Evolutionary conservation across 305 asterid genomes (phyloP), one percentile per base, ranked within the genome.

Genomic region (Caryopteris hybrid): DNA sequence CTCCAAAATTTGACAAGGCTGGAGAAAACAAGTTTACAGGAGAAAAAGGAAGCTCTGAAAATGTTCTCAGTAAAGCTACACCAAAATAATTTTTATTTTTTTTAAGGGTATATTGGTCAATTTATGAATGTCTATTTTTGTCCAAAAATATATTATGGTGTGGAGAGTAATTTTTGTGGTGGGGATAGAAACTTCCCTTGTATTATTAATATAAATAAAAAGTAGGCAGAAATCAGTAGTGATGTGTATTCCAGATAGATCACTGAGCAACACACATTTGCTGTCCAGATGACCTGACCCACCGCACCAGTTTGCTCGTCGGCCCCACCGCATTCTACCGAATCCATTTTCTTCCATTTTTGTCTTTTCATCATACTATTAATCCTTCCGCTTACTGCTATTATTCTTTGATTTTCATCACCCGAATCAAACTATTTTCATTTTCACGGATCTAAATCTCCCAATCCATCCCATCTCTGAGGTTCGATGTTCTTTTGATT

Each of bases 271-370:
- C 71, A 3, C 64, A 46, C 69, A n/a, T 2, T 68, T 46, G 64
- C 50, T 38, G 64, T 61, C 59, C 39, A 5, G 5, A 56, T 63
- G 74, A 78, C 73, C 68, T 79, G n/a, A n/a, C 61, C 8, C 64
- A 25, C 60, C 63, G 20, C 50, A 18, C 48, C 57, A 58, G 8
- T 5, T 25, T 20, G 1, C 17, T 14, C 4, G 65, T 50, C 78
- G 83, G 82, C 55, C 85, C 78, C 76, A 16, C 25, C 47, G 9
- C 36, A 48, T 60, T 78, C 72, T 59, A 41, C 29, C 71, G 29
- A 38, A 39, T 58, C 39, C 43, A 1, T 22, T 7, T 45, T 7
- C 13, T 27, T 3, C 53, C 31, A 4, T 21, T 46, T 54, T 29
- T 46, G 33, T 33, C 4, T 45, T 59, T 34, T 52, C 16, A 29